These are phyloP conservation scores for Oryza punctata DNA, from an alignment of 176 grass and related monocot species.

Conservation along the genomic window DNA sequence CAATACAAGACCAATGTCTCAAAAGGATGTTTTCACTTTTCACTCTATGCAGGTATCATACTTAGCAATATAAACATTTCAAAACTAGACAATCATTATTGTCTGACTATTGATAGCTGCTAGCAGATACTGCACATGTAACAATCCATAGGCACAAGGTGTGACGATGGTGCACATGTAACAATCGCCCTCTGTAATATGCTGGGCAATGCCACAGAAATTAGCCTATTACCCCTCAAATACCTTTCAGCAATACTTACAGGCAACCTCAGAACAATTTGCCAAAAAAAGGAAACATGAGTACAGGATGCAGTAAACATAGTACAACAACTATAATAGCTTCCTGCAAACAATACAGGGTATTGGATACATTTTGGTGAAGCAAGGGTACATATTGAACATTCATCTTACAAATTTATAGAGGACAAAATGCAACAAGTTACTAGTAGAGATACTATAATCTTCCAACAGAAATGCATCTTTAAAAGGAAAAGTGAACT, in stretches of 20 bases:
- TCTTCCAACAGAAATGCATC: not conserved
- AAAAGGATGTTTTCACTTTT: not conserved
- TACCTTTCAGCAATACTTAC: not conserved
- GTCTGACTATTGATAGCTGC: not conserved
- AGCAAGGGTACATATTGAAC: not conserved
- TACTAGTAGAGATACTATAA: not conserved
- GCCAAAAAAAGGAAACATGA: not conserved
- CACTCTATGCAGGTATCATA: not conserved
- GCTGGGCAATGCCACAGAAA: not conserved
- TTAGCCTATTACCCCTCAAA: not conserved
- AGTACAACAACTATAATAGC: not conserved
- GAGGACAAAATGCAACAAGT: not conserved
- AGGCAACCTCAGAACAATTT: slow-evolving; percentile 7
- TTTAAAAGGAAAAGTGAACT: not conserved
- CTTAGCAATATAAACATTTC: not conserved
- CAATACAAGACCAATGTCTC: not conserved
- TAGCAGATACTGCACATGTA: not conserved
- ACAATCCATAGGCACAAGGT: not conserved
- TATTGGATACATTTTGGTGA: not conserved
- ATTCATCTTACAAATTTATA: not conserved
- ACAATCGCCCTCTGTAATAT: not conserved
- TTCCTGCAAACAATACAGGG: not conserved
- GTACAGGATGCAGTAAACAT: not conserved
- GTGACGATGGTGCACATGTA: not conserved
- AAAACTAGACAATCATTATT: not conserved